phyloP scores from a whole-genome alignment of 139 green algal species.

The Asterochloris erici region DNA sequence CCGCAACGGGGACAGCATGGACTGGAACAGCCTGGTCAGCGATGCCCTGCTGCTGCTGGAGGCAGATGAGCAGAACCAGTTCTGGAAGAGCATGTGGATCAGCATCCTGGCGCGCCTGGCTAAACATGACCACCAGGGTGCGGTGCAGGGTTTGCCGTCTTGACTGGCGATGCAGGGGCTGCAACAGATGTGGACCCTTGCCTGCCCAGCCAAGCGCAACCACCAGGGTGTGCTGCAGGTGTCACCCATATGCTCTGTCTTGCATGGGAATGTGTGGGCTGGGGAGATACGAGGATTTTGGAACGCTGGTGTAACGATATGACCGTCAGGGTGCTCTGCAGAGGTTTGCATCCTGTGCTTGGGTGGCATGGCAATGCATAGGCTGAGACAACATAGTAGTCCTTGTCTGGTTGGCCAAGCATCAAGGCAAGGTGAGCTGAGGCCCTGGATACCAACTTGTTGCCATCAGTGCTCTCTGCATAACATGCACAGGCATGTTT shows the following conservation, averaged over 20 bases:
- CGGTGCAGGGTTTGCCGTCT: not conserved
- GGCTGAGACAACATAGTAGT: too few relatives aligned
- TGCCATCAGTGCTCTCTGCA: too few relatives aligned
- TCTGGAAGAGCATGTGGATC: conserved; percentile 62
- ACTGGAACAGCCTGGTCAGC: conserved; percentile 38
- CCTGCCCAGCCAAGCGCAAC: not conserved
- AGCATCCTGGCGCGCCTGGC: conserved; percentile 53
- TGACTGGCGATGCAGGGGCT: not conserved
- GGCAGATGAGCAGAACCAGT: conserved; percentile 30
- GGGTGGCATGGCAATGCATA: too few relatives aligned
- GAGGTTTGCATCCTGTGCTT: too few relatives aligned
- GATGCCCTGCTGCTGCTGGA: conserved; percentile 59
- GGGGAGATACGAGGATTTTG: too few relatives aligned
- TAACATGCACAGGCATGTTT: too few relatives aligned
- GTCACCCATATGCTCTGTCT: not conserved
- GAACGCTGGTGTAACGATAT: too few relatives aligned
- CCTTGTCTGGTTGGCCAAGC: too few relatives aligned
- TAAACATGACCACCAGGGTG: conserved; percentile 74
- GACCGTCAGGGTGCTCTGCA: too few relatives aligned
- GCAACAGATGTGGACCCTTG: not conserved
- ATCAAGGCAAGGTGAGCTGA: too few relatives aligned
- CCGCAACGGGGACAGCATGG: not conserved
- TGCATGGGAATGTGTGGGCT: not conserved
- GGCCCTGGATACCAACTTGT: too few relatives aligned
- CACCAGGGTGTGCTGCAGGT: not conserved